Conservation (phyloP, 495 filamentous ascomycete species). For the Xylaria telfairii region DNA sequence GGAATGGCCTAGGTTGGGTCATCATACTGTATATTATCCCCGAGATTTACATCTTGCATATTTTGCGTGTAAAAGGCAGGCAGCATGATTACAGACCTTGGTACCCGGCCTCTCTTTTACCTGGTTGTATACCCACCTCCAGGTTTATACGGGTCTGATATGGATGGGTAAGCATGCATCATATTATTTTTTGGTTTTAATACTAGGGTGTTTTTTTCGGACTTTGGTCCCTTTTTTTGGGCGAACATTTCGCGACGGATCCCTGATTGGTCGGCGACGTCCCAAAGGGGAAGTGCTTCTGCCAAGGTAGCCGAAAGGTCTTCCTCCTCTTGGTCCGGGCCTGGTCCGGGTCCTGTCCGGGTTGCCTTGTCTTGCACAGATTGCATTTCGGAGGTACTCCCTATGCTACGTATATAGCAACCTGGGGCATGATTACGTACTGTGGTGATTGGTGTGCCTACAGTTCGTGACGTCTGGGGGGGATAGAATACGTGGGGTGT, state of each 20-base stretch:
- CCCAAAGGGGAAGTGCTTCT: constrained; percentile 13
- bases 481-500: background rate
- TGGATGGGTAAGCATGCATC: background rate
- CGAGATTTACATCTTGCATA: constrained; percentile 12
- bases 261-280: constrained; percentile 17
- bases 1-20: background rate
- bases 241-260: background rate
- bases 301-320: background rate
- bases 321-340: background rate
- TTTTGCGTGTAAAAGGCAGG: background rate
- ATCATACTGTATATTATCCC: constrained; percentile 7
- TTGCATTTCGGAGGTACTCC: background rate
- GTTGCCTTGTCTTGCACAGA: background rate
- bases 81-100: background rate
- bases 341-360: background rate
- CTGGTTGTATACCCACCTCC: background rate
- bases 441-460: background rate
- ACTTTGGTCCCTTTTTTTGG: background rate
- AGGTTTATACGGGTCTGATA: constrained; percentile 3
- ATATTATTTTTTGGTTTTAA: no score
- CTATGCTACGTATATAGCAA: background rate
- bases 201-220: background rate
- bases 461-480: background rate
- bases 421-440: background rate
- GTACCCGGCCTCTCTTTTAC: background rate